Evolutionary conservation across 2,329 filamentous ascomycete genomes (phyloP), one percentile per base, ranked within the genome.

Genomic region (Chaetomiaceae sp.): DNA sequence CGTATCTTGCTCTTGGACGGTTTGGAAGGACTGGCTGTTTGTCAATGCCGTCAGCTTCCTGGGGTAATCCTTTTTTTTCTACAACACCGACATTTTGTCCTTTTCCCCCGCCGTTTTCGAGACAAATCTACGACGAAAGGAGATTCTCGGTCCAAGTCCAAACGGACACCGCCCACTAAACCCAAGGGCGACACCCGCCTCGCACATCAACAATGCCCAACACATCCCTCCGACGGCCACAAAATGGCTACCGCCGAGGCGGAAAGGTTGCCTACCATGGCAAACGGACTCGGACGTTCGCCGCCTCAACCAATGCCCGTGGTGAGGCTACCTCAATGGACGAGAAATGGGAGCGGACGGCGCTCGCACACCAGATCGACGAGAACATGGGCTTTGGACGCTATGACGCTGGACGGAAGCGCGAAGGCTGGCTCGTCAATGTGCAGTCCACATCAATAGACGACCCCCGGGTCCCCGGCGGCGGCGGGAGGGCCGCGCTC

Each of bases 361-460:
- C 83, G 50, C 80, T 96, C 45, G 89, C 89, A 27, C 83, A 96
- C 70, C 81, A 78, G 63, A 96, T 99, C 66, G 95, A 99, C 73
- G 93, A 97, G 73, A 79, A 81, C 55, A 93, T 97, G 83, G 95
- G 93, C 47, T 99, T 99, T 68, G 78, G 85, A 30, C 86, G 92
- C 44, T 96, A 91, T 66, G 95, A 99, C 58, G 85, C 88, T 27
- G 93, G 89, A 42, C 82, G 87, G 65, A 89, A 86, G 71, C 77
- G 74, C 60, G 87, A 84, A 65, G 81, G 95, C 57, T 99, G 93
- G 93, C 81, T 99, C 4, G 89, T 92, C 61, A 99, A 97, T 65
- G 88, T 97, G 73, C 89, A 96, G 66, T 84, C 90, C 34, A 97
- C 93, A 0, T 82, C 83, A 12, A 78, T 99, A 74, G 76, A 96